Base-by-base conservation (phyloP, 352 stramenopile species). In the Phytophthora meadii region DNA sequence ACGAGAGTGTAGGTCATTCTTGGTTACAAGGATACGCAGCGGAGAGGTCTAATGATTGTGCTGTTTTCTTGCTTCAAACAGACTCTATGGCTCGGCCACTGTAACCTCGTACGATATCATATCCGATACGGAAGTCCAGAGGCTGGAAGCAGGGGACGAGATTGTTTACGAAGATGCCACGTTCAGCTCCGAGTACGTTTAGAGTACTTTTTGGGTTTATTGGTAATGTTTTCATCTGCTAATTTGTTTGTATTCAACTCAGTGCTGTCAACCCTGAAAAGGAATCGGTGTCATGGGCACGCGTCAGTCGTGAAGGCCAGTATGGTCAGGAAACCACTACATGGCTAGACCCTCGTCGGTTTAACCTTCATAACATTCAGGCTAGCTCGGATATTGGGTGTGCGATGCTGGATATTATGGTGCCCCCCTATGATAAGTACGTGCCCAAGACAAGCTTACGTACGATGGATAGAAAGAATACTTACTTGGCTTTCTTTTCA, bases 391-490 rank as follows among this genome's bases (percentile, higher is more conserved):
- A 82, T 6, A 90, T 90, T 46, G 87, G 87, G 6, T 94, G 87
- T 54, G 87, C 87, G 10, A 63, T 94, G 48, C 68, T 94, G 34
- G 87, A 94, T 41, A 87, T 94, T 51, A 94, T 92, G 84, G 82
- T 94, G 30, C 87, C 87, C n/a, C 87, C 87, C 10, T 94, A 94
- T 73, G 82, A 94, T 70, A 93, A 93, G 83, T 92, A 75, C 57
- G 77, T 77, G 17, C 40, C 36, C 3, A 34, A 50, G 19, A 1
- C 49, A 10, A 24, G 22, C 5, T 10, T n/a, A 24, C 27, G 4
- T 1, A 15, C 25, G 40, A 54, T 15, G 9, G n/a, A n/a, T n/a
- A n/a, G 10, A 36, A 5, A 56, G 1, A 36, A 24, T 56, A 32
- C 53, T 57, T 5, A 62, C 40, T 15, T 15, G 30, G 9, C 32